Evolutionary conservation across 140 eudicot species (phyloP).

Genomic region (Erigeron philadelphicus): DNA sequence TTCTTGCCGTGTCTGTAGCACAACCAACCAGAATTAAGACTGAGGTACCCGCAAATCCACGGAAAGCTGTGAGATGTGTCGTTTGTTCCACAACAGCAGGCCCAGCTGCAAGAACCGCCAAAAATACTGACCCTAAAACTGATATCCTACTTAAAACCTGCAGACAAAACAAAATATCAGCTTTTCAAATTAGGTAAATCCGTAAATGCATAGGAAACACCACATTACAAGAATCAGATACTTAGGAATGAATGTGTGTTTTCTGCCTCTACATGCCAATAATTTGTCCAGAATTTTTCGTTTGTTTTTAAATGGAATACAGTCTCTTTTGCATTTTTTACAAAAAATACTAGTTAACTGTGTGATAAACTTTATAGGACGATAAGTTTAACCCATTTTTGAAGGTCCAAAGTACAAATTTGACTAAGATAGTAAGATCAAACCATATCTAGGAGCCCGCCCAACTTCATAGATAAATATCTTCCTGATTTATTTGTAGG

Average conservation of each 20-base stretch:
- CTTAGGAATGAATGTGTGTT: no score
- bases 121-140: slow-evolving; percentile 81
- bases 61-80: slow-evolving; percentile 82
- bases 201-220: not conserved
- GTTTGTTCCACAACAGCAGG: slow-evolving; percentile 93
- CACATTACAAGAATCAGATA: no score
- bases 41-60: slow-evolving; percentile 95
- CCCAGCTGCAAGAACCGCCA: slow-evolving; percentile 95
- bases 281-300: not conserved
- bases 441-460: no score
- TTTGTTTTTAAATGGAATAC: not conserved
- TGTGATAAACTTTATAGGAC: no score
- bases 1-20: slow-evolving; percentile 92
- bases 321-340: not conserved
- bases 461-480: no score
- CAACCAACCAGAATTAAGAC: slow-evolving; percentile 95
- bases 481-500: no score
- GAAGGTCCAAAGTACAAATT: no score
- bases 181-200: not conserved
- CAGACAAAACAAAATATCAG: slow-evolving; percentile 4
- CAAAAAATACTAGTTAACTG: not conserved
- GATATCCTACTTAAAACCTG: slow-evolving; percentile 96
- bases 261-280: not conserved
- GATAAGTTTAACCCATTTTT: no score
- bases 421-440: no score